phyloP scores from a whole-genome alignment of 371 early-diverging fungal species.

The Batkoa obscura region DNA sequence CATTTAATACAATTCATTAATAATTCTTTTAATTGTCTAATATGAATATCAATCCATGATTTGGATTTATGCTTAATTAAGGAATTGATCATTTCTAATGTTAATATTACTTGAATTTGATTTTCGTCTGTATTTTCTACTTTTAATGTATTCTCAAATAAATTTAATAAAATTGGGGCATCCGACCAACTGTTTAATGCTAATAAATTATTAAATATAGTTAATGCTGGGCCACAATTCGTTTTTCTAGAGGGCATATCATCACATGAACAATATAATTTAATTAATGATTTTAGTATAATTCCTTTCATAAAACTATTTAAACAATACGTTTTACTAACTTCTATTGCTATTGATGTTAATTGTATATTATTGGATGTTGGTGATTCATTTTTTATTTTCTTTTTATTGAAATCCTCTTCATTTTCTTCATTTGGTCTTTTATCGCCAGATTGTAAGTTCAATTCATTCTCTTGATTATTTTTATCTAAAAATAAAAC shows the following conservation, averaged over 20 bases:
- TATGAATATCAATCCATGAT: conserved; percentile 44
- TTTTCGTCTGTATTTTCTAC: conserved; percentile 17
- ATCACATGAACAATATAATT: conserved; percentile 40
- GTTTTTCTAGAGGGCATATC: too few relatives aligned
- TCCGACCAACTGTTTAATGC: conserved; percentile 25
- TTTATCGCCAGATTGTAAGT: too few relatives aligned
- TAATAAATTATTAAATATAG: too few relatives aligned
- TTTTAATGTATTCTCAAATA: conserved; percentile 16
- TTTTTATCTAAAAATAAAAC: background rate
- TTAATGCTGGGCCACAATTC: too few relatives aligned
- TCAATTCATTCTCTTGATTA: background rate
- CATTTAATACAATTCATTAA: conserved; percentile 45
- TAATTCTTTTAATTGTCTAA: conserved; percentile 37
- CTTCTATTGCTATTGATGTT: too few relatives aligned
- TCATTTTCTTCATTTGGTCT: background rate
- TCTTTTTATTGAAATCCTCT: too few relatives aligned
- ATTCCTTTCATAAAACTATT: conserved; percentile 42
- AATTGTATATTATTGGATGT: too few relatives aligned
- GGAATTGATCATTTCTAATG: conserved; percentile 44
- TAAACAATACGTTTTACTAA: too few relatives aligned
- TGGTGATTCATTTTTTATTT: too few relatives aligned
- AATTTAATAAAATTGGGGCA: conserved; percentile 15
- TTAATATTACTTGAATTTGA: conserved; percentile 27
- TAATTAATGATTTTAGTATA: conserved; percentile 44
- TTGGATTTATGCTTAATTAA: conserved; percentile 32